phyloP scores from a whole-genome alignment of 768 basidiomycete species.

The Macrolepiota dolichaula region DNA sequence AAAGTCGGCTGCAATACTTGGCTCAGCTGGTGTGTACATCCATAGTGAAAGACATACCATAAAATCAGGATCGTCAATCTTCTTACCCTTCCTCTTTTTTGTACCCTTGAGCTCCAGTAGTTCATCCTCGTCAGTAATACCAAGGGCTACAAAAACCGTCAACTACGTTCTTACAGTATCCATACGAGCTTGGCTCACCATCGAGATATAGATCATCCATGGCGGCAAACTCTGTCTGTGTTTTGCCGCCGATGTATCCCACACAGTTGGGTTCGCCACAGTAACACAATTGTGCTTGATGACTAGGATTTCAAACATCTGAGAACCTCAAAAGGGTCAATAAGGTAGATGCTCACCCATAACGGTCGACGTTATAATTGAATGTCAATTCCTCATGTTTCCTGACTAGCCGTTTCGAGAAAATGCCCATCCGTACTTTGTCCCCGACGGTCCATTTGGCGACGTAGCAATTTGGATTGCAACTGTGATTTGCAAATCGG shows the following conservation, averaged over 20 bases:
- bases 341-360: constrained; percentile 61
- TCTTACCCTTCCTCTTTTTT: constrained; percentile 89
- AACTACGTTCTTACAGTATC: neutral
- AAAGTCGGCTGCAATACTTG: constrained; percentile 58
- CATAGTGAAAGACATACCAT: constrained; percentile 46
- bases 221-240: constrained; percentile 90
- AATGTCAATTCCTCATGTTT: constrained; percentile 92
- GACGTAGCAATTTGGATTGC: constrained; percentile 95
- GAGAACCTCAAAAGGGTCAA: neutral
- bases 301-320: constrained; percentile 42
- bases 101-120: constrained; percentile 82
- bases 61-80: constrained; percentile 89
- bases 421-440: constrained; percentile 95
- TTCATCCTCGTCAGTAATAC: constrained; percentile 91
- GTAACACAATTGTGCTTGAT: constrained; percentile 92
- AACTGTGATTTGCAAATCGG: constrained; percentile 97
- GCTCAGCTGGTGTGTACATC: neutral
- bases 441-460: constrained; percentile 95
- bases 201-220: constrained; percentile 96
- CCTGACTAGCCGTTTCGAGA: constrained; percentile 77
- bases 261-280: constrained; percentile 96
- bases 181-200: constrained; percentile 42
- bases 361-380: constrained; percentile 99
- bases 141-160: constrained; percentile 60
- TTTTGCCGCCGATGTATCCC: constrained; percentile 96